Base-by-base conservation (phyloP, 2,329 filamentous ascomycete species). In the Diaporthe eres region DNA sequence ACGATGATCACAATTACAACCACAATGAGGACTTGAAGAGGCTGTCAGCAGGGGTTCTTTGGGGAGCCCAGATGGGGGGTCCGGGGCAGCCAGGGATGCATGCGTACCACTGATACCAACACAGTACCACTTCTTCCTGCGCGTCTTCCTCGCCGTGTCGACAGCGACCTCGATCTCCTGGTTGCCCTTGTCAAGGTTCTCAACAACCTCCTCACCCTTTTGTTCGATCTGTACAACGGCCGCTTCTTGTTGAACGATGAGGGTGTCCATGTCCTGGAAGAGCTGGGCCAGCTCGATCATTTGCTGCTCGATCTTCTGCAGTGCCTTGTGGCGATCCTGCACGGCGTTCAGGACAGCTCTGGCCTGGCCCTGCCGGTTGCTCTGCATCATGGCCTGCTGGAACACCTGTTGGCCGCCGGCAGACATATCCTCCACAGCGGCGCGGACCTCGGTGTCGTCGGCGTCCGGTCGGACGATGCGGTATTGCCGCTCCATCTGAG, bases 81-180 rank as follows among this genome's bases (percentile, higher is more conserved):
- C 6, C 1, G 15, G 44, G 12, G 5, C 12, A 22, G 42, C 55
- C 25, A 63, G 42, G 37, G 12, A 25, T 7, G 9, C 44, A 68
- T 53, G 85, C 90, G 80, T 87, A 91, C 90, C 86, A 80, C 89
- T 86, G 81, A 98, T 95, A 81, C 93, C 92, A 79, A 98, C 86
- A 88, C 95, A 98, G 83, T 94, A 96, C 96, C 95, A 98, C 94
- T 98, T 98, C 95, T 97, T 98, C 87, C 92, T 94, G 80, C 94
- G 90, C 70, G 94, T 94, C 80, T 92, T 91, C 83, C 93, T 90
- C 12, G 96, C 96, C 79, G 94, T 98, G 77, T 90, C 89, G 77
- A 98, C 94, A 17, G 96, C 96, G n/a, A 90, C 90, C 53, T 90
- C 92, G 76, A 98, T 94, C 84, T 98, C 92, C 78, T 92, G 90